Percentiles rank a stretch among this genome's conserved stretches.
These are phyloP conservation scores for Coemansia sp. DNA, from an alignment of 192 early-diverging fungal species.

Conservation along the genomic window DNA sequence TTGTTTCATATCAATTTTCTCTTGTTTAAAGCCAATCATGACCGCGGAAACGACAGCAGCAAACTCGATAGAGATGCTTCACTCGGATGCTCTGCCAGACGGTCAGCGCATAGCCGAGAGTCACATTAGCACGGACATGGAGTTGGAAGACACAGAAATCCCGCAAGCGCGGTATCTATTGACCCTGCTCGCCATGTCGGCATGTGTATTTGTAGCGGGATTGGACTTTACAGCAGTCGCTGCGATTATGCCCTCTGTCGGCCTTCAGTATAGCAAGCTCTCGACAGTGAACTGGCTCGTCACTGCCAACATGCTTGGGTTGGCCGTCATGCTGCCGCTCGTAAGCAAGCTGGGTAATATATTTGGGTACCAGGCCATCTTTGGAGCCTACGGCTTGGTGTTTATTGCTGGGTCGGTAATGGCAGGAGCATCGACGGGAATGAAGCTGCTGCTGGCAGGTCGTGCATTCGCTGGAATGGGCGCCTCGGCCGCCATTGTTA, in stretches of 20 bases:
- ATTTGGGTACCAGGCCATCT: conserved; percentile 46
- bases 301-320: conserved; percentile 58
- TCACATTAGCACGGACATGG: neutral
- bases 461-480: conserved; percentile 57
- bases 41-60: neutral
- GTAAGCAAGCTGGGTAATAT: conserved; percentile 54
- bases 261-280: conserved; percentile 68
- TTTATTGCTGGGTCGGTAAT: conserved; percentile 47
- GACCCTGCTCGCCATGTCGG: conserved; percentile 38
- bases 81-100: neutral
- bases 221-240: conserved; percentile 82
- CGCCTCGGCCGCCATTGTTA: conserved; percentile 44
- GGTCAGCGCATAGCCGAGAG: neutral
- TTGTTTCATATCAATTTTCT: neutral
- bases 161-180: neutral
- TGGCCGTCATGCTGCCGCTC: conserved; percentile 52
- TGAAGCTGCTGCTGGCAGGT: conserved; percentile 59
- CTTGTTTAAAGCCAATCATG: neutral
- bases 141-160: neutral
- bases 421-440: conserved; percentile 54
- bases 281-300: conserved; percentile 77
- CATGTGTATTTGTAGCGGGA: conserved; percentile 67
- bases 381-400: conserved; percentile 29
- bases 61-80: conserved; percentile 9
- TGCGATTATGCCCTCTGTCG: conserved; percentile 69